Percentiles rank a stretch among this genome's conserved stretches.
Conservation (phyloP, 2,329 filamentous ascomycete species). For the Neofusicoccum parvum region DNA sequence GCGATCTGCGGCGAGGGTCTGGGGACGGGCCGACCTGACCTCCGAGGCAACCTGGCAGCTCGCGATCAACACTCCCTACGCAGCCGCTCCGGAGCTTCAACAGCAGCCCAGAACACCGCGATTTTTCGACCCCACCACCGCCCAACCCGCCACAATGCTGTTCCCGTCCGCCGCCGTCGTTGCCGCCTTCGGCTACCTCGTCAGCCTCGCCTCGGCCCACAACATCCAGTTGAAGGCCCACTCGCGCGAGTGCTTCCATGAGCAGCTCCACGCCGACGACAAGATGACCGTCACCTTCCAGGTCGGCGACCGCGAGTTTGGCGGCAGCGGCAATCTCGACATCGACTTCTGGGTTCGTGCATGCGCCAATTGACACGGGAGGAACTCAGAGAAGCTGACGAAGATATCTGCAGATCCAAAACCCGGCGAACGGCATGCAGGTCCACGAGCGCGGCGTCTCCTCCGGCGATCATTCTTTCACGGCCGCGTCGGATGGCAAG, state of each 20-base stretch:
- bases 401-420: constrained; percentile 65
- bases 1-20: constrained; percentile 4
- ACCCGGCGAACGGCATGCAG: constrained; percentile 74
- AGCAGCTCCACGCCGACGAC: constrained; percentile 88
- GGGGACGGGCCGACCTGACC: not conserved
- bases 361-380: constrained; percentile 16
- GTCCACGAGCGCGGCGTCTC: constrained; percentile 79
- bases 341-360: constrained; percentile 93
- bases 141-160: constrained; percentile 28
- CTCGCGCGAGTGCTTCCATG: constrained; percentile 96
- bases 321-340: constrained; percentile 89
- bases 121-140: not conserved
- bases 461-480: constrained; percentile 92
- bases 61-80: constrained; percentile 18
- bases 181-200: constrained; percentile 58
- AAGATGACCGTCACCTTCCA: constrained; percentile 99
- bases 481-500: constrained; percentile 80
- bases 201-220: constrained; percentile 73
- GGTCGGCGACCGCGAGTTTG: constrained; percentile 95
- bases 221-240: constrained; percentile 95
- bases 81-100: constrained; percentile 6
- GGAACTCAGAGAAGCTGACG: not conserved
- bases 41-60: constrained; percentile 21
- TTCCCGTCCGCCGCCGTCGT: constrained; percentile 37
- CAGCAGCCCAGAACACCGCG: not conserved